These are phyloP conservation scores for Allomyces macrogynus DNA, from an alignment of 192 early-diverging fungal species.

Conservation along the genomic window DNA sequence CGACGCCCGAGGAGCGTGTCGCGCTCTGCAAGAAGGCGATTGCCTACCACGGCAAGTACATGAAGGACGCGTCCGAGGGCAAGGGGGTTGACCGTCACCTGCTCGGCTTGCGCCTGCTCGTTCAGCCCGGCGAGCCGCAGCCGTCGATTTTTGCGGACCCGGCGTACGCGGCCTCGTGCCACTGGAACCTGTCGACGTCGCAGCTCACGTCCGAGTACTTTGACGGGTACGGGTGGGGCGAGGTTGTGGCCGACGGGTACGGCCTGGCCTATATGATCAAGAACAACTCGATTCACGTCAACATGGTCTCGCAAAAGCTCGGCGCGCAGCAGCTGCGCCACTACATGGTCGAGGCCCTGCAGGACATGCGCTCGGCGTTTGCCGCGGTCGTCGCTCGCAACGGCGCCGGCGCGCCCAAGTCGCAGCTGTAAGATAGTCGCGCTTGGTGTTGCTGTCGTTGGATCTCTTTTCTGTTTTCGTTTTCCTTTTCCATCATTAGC, in stretches of 20 bases:
- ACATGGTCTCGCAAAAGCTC: slow-evolving; percentile 22
- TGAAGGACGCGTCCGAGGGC: slow-evolving; percentile 56
- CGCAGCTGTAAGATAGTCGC: neutral
- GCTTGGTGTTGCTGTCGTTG: too few species aligned
- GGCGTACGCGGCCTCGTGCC: slow-evolving; percentile 35
- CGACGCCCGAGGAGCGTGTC: slow-evolving; percentile 29
- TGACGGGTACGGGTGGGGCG: slow-evolving; percentile 33
- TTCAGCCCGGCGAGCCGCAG: slow-evolving; percentile 17
- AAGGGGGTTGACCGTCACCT: slow-evolving; percentile 68
- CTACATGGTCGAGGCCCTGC: slow-evolving; percentile 40
- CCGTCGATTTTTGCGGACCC: slow-evolving; percentile 43
- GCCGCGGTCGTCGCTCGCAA: slow-evolving; percentile 1
- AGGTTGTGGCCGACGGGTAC: slow-evolving; percentile 33
- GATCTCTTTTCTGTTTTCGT: too few species aligned
- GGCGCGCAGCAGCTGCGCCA: slow-evolving; percentile 29
- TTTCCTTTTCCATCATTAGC: too few species aligned
- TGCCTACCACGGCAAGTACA: slow-evolving; percentile 55
- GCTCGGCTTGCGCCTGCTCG: slow-evolving; percentile 44
- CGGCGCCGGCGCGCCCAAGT: neutral
- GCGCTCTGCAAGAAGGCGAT: slow-evolving; percentile 54
- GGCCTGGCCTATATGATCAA: slow-evolving; percentile 33
- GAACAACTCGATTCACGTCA: slow-evolving; percentile 21
- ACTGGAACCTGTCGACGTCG: slow-evolving; percentile 58
- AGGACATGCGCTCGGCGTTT: slow-evolving; percentile 46
- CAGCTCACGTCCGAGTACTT: slow-evolving; percentile 30